These are phyloP conservation scores for Dipodascus albidus DNA, from an alignment of 805 yeast genomes.

Conservation along the genomic window DNA sequence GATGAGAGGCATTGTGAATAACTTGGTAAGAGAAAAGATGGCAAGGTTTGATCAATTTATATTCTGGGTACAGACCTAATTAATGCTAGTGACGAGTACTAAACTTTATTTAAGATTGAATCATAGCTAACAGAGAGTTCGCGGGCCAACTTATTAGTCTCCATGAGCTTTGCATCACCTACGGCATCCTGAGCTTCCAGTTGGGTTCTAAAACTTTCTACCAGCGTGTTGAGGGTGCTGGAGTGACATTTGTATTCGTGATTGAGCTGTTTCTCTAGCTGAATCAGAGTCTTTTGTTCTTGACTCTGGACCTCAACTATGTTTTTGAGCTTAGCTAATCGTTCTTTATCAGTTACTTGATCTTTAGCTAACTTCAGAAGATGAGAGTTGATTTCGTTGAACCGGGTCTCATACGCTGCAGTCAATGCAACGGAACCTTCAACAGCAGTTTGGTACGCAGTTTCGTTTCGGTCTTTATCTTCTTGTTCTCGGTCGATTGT, in stretches of 20 bases:
- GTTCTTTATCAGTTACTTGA: conserved; percentile 7
- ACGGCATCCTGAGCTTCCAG: neutral
- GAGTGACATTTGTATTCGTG: neutral
- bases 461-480: conserved; percentile 37
- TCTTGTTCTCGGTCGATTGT: conserved; percentile 30
- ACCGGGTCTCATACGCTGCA: conserved; percentile 46
- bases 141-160: neutral
- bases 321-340: conserved; percentile 12
- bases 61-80: too few relatives aligned
- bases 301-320: conserved; percentile 10
- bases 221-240: neutral
- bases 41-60: neutral
- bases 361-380: conserved; percentile 8
- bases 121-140: neutral
- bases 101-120: neutral
- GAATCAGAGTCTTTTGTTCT: conserved; percentile 8
- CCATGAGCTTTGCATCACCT: neutral
- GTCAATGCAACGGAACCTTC: conserved; percentile 44
- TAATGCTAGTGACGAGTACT: too few relatives aligned
- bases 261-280: conserved; percentile 1
- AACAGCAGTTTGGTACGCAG: conserved; percentile 37
- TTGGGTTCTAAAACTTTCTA: neutral
- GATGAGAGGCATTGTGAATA: conserved; percentile 19
- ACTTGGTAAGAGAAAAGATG: neutral
- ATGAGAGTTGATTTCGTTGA: conserved; percentile 24